Conservation (phyloP, 345 rosid species). For the Eucalyptus marginata region DNA sequence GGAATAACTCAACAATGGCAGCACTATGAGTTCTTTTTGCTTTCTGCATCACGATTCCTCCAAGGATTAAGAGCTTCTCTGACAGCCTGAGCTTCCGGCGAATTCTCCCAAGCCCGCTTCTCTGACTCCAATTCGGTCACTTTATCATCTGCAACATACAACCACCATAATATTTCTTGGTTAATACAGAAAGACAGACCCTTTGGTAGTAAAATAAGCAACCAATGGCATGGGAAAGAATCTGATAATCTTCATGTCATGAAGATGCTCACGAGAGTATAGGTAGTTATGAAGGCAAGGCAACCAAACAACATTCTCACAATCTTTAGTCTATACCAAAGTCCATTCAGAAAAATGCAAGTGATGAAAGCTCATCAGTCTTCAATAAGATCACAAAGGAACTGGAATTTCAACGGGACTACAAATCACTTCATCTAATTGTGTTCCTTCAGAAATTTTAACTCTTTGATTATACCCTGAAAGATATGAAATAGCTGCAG, state of each 20-base stretch:
- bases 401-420: neutral
- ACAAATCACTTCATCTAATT: neutral
- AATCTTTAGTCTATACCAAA: neutral
- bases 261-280: neutral
- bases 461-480: neutral
- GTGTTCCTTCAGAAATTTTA: neutral
- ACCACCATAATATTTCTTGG: neutral
- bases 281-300: neutral
- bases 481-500: neutral
- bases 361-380: neutral
- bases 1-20: neutral
- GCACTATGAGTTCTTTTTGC: constrained; percentile 17
- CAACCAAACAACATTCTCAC: neutral
- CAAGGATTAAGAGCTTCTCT: constrained; percentile 84
- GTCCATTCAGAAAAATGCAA: neutral
- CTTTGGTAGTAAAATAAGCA: neutral
- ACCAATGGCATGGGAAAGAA: neutral
- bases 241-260: neutral
- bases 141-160: constrained; percentile 42
- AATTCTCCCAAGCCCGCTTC: constrained; percentile 69
- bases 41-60: constrained; percentile 47
- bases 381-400: neutral
- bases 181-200: neutral
- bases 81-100: constrained; percentile 66
- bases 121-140: constrained; percentile 78